Conservation (phyloP, 805 yeast genomes). For the Candida yuanshanica region DNA sequence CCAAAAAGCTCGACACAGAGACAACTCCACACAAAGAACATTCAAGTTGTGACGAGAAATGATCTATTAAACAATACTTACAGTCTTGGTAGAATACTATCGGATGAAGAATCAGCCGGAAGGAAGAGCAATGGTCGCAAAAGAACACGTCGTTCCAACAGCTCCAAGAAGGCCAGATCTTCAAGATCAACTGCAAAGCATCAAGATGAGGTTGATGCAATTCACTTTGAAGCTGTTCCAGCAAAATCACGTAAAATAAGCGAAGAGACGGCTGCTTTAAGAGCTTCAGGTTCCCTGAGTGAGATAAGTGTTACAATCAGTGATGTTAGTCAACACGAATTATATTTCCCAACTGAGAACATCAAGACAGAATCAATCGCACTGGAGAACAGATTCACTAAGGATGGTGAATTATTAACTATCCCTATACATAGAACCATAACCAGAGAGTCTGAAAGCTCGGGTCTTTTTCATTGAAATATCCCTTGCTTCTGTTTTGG, state of each 20-base stretch:
- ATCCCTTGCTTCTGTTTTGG: no score
- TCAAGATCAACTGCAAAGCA: no score
- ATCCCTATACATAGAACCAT: constrained; percentile 7
- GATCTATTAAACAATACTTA: constrained; percentile 19
- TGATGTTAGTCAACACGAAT: constrained; percentile 1
- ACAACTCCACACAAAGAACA: constrained; percentile 15
- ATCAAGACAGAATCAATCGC: constrained; percentile 2
- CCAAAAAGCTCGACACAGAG: background rate
- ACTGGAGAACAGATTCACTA: constrained; percentile 3
- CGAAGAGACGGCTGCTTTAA: background rate
- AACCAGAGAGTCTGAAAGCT: constrained; percentile 1
- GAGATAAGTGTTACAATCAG: no score
- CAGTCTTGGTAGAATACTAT: constrained; percentile 3
- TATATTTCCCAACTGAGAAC: constrained; percentile 5
- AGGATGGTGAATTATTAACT: constrained; percentile 5
- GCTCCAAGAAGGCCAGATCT: background rate
- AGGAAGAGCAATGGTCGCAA: background rate
- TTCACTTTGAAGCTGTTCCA: no score
- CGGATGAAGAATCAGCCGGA: background rate
- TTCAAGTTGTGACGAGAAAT: constrained; percentile 22
- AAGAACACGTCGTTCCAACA: background rate
- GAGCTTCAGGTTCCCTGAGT: no score
- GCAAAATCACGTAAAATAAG: background rate
- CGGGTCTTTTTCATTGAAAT: no score
- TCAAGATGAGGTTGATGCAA: no score